These are phyloP conservation scores for Termitomyces sp. DNA, from an alignment of 768 basidiomycete genomes.

Conservation along the genomic window DNA sequence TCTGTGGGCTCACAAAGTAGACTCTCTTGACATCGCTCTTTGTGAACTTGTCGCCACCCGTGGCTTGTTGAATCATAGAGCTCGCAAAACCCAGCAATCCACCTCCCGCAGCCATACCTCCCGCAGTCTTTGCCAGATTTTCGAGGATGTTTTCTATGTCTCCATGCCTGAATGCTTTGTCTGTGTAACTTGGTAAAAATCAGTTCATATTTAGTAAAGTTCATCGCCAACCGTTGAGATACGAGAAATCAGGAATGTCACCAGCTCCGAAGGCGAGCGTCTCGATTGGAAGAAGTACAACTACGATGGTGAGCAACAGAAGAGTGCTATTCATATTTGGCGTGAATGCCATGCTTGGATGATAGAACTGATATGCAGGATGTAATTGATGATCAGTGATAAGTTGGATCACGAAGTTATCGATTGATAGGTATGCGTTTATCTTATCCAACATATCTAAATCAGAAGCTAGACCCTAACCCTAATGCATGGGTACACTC, in stretches of 20 bases:
- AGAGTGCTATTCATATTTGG: conserved; percentile 24
- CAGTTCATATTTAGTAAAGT: not conserved
- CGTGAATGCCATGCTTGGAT: conserved; percentile 21
- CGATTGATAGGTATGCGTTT: conserved; percentile 7
- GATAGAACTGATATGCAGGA: not conserved
- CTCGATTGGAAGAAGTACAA: conserved; percentile 37
- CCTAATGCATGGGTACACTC: conserved; percentile 6
- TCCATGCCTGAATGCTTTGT: conserved; percentile 72
- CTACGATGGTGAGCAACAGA: conserved; percentile 29
- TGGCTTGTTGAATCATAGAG: conserved; percentile 35
- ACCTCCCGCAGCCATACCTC: conserved; percentile 36
- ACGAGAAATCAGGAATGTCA: conserved; percentile 68
- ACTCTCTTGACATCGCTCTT: conserved; percentile 64
- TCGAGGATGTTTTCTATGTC: conserved; percentile 69
- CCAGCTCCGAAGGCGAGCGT: conserved; percentile 56
- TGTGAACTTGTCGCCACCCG: conserved; percentile 53
- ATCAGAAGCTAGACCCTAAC: conserved; percentile 13
- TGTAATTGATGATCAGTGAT: conserved; percentile 1
- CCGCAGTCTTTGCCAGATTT: conserved; percentile 50
- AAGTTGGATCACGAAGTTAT: not conserved
- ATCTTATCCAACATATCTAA: conserved; percentile 6
- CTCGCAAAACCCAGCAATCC: conserved; percentile 48
- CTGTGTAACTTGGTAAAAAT: conserved; percentile 20
- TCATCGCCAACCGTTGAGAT: conserved; percentile 44
- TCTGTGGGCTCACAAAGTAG: conserved; percentile 42